Evolutionary conservation across 805 yeast species (phyloP), one percentile per base, ranked within the genome.

Genomic region (Candida palmyrensis): DNA sequence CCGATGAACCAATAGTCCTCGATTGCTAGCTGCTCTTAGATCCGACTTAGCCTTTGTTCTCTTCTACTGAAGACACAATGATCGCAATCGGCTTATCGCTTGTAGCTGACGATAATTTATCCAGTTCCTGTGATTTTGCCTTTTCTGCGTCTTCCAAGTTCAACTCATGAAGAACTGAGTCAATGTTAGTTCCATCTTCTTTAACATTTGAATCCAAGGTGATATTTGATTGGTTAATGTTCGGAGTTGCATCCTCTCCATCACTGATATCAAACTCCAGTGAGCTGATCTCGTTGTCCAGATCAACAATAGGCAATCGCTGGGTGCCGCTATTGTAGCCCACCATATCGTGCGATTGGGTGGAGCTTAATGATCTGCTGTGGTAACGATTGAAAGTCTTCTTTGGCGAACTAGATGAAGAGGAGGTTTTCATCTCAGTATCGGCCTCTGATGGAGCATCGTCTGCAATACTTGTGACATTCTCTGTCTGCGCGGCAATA

Each of bases 301-400:
- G 64, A 18, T 70, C 71, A 6, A 75, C 66, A 26, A 70, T 43
- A 0, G 75, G 66, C 33, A 66, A 55, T 61, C 59, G 52, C 57
- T 71, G 39, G 55, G 17, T 48, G 37, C 42, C 51, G 40, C 31
- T 59, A 43, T 40, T 57, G 60, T 53, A 44, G 49, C 68, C 66
- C 8, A 58, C 53, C 35, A 62, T 43, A 42, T 68, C 71, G 16
- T 55, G 55, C 35, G 62, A 22, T 55, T 51, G 29, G 44, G 57
- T 45, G 11, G 57, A 40, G 8, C 59, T 48, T 17, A 61, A 48
- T 2, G 68, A 57, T 32, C 59, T 59, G 38, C 65, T 56, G 39
- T 63, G 65, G 27, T 48, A 55, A 25, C 63, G 44, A 16, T 29
- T 29, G 19, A 27, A 30, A 3, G 21, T 13, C 13, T 36, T 33